Evolutionary conservation across 495 filamentous ascomycete species (phyloP), one percentile per base, ranked within the genome.

Genomic region (Sporormia fimetaria): DNA sequence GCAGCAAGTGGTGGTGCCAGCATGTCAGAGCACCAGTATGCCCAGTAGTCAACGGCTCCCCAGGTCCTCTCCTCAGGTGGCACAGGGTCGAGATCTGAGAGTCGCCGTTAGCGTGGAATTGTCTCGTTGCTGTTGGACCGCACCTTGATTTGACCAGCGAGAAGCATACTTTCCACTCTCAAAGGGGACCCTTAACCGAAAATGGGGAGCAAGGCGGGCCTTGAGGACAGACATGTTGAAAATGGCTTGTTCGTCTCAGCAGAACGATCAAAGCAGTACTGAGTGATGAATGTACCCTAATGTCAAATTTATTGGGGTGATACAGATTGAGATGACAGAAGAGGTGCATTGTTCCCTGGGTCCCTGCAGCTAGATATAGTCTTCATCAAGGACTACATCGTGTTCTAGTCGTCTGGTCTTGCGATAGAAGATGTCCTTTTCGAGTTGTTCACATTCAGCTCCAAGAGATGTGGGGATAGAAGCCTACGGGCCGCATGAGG

Each of bases 21-120:
- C 59, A 64, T 61, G 37, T 63, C 61, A 9, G 59, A 57, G 41
- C 47, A 51, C 63, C 63, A 59, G 45, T 65, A 63, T 28, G 62
- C 57, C 64, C 57, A 65, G 40, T 58, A 65, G 35, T 57, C 59
- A 31, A 54, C 45, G 20, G 57, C 63, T 26, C 60, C 62, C 67
- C 65, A 70, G 28, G 62, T 67, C 28, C 63, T 51, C 47, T 61
- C 48, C 37, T 62, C 55, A 14, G 60, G 50, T 17, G 64, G 61
- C 11, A 69, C 56, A n/a, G 67, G 67, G 46, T 69, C 67, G 10
- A 70, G 61, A 42, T 70, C 65, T 64, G 18, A 7, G n/a, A 23
- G n/a, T n/a, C n/a, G n/a, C n/a, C n/a, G n/a, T n/a, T n/a, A n/a
- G n/a, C n/a, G 31, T 7, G 4, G 12, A 2, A 12, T 23, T 8